phyloP scores from a whole-genome alignment of 768 basidiomycete genomes.

The Trametes maxima region DNA sequence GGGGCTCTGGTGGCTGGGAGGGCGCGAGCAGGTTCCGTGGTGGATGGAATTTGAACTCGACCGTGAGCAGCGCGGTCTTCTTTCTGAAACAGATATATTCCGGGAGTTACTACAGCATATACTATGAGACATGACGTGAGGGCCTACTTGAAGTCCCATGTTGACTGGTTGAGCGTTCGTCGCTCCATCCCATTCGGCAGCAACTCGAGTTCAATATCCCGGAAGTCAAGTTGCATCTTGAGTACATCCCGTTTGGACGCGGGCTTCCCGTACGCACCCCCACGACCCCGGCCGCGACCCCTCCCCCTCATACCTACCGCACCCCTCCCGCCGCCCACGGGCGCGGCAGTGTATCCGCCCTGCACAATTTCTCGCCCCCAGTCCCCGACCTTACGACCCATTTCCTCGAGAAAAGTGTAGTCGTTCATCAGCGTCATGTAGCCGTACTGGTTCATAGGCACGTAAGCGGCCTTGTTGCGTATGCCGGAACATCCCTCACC shows the following conservation, averaged over 20 bases:
- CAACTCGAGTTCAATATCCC: slow-evolving; percentile 74
- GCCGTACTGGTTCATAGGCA: slow-evolving; percentile 81
- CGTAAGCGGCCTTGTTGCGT: slow-evolving; percentile 71
- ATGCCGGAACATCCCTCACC: slow-evolving; percentile 65
- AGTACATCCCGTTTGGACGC: slow-evolving; percentile 68
- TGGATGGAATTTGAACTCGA: slow-evolving; percentile 71
- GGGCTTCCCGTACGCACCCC: slow-evolving; percentile 32
- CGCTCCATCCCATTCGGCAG: slow-evolving; percentile 84
- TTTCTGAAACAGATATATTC: slow-evolving; percentile 48
- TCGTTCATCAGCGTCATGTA: slow-evolving; percentile 91
- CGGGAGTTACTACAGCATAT: slow-evolving; percentile 1
- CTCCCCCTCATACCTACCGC: slow-evolving; percentile 14
- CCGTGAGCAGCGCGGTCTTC: slow-evolving; percentile 66
- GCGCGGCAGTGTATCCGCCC: slow-evolving; percentile 50
- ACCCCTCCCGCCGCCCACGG: slow-evolving; percentile 27
- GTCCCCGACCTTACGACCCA: slow-evolving; percentile 70
- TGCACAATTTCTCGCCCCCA: slow-evolving; percentile 74
- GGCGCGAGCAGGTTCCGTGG: slow-evolving; percentile 48
- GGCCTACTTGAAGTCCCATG: slow-evolving; percentile 79
- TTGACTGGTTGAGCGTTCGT: slow-evolving; percentile 75
- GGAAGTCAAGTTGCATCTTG: slow-evolving; percentile 64
- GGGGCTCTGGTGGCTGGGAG: slow-evolving; percentile 37
- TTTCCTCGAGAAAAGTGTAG: slow-evolving; percentile 83
- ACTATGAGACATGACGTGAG: slow-evolving; percentile 18
- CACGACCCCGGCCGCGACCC: slow-evolving; percentile 36